Evolutionary conservation across 805 yeast genomes (phyloP), one percentile per base, ranked within the genome.

Genomic region (Metschnikowia kofuensis): DNA sequence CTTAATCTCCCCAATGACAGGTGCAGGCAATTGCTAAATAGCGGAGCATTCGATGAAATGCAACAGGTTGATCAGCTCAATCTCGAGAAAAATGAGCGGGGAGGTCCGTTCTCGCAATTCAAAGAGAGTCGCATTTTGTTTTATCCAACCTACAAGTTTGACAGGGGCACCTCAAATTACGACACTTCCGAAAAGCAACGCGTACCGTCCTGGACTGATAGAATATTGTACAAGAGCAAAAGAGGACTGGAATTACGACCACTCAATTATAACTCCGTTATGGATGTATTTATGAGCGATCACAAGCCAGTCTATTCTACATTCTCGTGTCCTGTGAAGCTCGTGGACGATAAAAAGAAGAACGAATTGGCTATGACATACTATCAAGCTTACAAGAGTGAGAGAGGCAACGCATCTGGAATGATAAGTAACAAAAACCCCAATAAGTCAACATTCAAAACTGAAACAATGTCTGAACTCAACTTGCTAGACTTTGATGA

Each of bases 191-290:
- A 92, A 57, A 92, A 92, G 64, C 92, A 85, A 53, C 77, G 99
- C 58, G 84, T 88, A 4, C 99, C 99, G 1, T 86, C 97, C 0
- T 92, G 98, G 97, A 92, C 98, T 0, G 99, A 92, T 66, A 75
- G 99, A 60, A 85, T 89, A 47, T 69, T 92, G 42, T 84, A 76
- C 59, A 74, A 77, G 50, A 89, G 95, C 35, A 64, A 72, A 4
- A 69, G 68, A 14, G 56, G 53, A 9, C 56, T 55, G 12, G 44
- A 40, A 7, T 59, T 90, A 38, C 68, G 73, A 37, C 94, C 89
- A 41, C 62, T 83, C 53, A 82, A 82, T 45, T 94, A 94, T 63
- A 79, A 83, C 47, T 79, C 85, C 43, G 82, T 83, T 1, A 80
- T 80, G 55, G 67, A 67, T 21, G 66, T 92, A 38, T 62, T 62